These are phyloP conservation scores for Lactarius hatsudake DNA, from an alignment of 768 basidiomycete genomes.

Conservation along the genomic window DNA sequence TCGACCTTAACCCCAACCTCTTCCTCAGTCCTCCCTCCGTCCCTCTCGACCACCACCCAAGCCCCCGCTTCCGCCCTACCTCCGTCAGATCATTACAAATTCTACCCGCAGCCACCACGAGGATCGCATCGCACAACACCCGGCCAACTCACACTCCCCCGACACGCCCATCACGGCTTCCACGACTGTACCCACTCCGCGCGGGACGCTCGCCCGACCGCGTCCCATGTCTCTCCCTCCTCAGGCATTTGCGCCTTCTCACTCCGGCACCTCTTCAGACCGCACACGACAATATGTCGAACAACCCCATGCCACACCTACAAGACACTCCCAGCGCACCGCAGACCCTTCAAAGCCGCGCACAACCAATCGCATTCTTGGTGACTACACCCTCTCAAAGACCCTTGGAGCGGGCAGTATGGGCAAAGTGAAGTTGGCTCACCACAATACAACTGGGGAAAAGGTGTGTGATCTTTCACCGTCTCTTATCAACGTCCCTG, in stretches of 20 bases:
- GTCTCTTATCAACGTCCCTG: constrained; percentile 54
- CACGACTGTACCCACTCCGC: constrained; percentile 23
- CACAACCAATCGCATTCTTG: constrained; percentile 59
- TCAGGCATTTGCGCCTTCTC: constrained; percentile 43
- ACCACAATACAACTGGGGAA: constrained; percentile 83
- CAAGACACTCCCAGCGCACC: constrained; percentile 22
- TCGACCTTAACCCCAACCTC: constrained; percentile 33
- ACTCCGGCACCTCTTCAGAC: constrained; percentile 31
- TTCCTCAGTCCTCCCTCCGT: constrained; percentile 31
- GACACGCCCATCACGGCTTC: constrained; percentile 15
- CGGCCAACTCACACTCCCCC: constrained; percentile 34
- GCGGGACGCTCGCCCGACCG: constrained; percentile 38
- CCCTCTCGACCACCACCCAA: constrained; percentile 24
- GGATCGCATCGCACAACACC: constrained; percentile 33
- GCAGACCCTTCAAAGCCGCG: constrained; percentile 32
- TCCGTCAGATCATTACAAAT: constrained; percentile 11
- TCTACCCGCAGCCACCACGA: constrained; percentile 27
- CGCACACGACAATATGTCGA: constrained; percentile 30
- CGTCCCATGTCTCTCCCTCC: constrained; percentile 78
- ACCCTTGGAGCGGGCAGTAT: constrained; percentile 97
- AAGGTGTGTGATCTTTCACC: constrained; percentile 59
- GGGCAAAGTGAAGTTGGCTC: constrained; percentile 98
- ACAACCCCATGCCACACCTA: constrained; percentile 24
- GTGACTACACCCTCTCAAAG: constrained; percentile 95
- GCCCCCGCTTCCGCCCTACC: background rate